Percentiles rank a stretch among this genome's conserved stretches.
Evolutionary conservation across 2,329 filamentous ascomycete species (phyloP).

Genomic region (Colletotrichum coccodes): DNA sequence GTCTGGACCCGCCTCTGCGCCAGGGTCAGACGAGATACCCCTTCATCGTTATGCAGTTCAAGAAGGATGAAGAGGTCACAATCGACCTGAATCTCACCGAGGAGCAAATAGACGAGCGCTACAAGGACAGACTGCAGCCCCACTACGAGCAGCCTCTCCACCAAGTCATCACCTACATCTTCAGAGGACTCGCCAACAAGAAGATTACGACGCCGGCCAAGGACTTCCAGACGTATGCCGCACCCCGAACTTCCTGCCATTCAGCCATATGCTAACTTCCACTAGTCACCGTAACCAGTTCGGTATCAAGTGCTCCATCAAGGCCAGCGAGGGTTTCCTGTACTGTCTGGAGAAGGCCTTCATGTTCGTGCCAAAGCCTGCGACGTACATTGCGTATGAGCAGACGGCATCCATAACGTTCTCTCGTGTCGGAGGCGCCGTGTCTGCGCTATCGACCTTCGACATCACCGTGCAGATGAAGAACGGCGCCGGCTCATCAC

Average conservation of each 20-base stretch:
- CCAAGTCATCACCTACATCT: constrained; percentile 94
- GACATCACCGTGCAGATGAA: constrained; percentile 96
- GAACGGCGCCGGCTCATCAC: constrained; percentile 84
- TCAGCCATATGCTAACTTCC: constrained; percentile 37
- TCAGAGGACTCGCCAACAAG: constrained; percentile 93
- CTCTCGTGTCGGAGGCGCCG: constrained; percentile 92
- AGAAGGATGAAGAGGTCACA: constrained; percentile 96
- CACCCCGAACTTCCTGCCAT: neutral
- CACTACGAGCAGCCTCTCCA: constrained; percentile 96
- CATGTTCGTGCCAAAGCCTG: constrained; percentile 98
- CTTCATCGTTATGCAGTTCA: constrained; percentile 99
- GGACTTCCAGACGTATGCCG: constrained; percentile 80
- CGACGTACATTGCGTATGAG: constrained; percentile 96
- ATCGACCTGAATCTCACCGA: constrained; percentile 97
- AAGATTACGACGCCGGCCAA: constrained; percentile 94
- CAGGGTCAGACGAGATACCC: constrained; percentile 98
- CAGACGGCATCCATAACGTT: constrained; percentile 93
- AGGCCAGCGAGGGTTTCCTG: constrained; percentile 96
- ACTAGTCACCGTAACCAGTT: constrained; percentile 86
- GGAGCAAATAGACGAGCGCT: constrained; percentile 83
- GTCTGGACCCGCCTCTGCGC: constrained; percentile 91
- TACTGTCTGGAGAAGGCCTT: constrained; percentile 98
- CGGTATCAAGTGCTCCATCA: constrained; percentile 99
- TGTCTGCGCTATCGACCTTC: constrained; percentile 94
- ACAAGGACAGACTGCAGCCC: constrained; percentile 87